Conservation (phyloP, 805 yeast species). For the Candida bentonensis region DNA sequence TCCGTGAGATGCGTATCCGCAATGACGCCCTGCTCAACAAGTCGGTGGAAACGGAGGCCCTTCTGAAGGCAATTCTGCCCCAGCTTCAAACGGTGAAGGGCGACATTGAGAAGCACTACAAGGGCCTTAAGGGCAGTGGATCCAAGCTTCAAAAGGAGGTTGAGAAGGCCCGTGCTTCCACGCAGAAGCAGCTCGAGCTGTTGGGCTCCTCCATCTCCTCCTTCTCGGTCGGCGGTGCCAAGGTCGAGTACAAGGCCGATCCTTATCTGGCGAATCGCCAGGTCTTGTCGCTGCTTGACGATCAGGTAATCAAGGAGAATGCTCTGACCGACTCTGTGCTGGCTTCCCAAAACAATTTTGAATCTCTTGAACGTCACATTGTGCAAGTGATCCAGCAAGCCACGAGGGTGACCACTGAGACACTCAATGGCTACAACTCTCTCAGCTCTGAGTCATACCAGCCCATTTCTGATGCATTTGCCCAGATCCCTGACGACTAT, state of each 20-base stretch:
- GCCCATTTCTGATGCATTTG: constrained; percentile 20
- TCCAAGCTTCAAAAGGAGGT: constrained; percentile 25
- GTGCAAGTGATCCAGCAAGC: constrained; percentile 28
- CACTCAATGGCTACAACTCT: constrained; percentile 21
- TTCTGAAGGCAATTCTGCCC: constrained; percentile 28
- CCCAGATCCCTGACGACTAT: constrained; percentile 22
- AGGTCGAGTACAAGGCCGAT: constrained; percentile 28
- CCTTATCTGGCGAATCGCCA: constrained; percentile 32
- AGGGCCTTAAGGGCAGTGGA: constrained; percentile 24
- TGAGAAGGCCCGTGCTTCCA: constrained; percentile 21
- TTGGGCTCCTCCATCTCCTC: constrained; percentile 23
- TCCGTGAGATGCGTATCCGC: constrained; percentile 18
- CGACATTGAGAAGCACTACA: constrained; percentile 30
- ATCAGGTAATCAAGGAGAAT: constrained; percentile 34
- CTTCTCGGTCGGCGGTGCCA: constrained; percentile 16
- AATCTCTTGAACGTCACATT: constrained; percentile 30
- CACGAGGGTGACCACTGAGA: constrained; percentile 19
- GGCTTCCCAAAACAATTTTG: constrained; percentile 27
- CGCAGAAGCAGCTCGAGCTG: constrained; percentile 27
- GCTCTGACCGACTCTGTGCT: constrained; percentile 30
- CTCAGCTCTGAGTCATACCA: constrained; percentile 18
- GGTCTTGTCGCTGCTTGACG: constrained; percentile 24
- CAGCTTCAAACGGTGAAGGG: constrained; percentile 27
- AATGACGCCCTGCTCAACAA: constrained; percentile 23
- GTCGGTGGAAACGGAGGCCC: constrained; percentile 26